A percentile compares a stretch with the other conserved stretches of the same genome.
Conservation (phyloP, 805 yeast genomes). For the Yamadazyma ubonensis region DNA sequence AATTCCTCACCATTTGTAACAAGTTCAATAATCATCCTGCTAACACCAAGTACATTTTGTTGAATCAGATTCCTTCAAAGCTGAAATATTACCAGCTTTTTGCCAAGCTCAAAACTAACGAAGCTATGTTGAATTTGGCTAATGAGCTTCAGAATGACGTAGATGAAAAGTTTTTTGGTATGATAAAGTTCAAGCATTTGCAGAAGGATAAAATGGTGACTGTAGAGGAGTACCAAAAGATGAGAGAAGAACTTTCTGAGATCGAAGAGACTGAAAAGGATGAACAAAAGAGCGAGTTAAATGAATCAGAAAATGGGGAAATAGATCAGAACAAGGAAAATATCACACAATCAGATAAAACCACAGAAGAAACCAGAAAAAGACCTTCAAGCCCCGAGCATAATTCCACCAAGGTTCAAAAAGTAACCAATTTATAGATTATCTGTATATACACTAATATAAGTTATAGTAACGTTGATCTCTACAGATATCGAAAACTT, state of each 20-base stretch:
- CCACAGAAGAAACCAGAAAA: no score
- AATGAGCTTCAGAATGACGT: constrained; percentile 37
- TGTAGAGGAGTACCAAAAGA: constrained; percentile 14
- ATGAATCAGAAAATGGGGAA: no score
- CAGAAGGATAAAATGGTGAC: constrained; percentile 28
- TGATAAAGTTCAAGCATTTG: constrained; percentile 29
- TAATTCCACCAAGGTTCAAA: no score
- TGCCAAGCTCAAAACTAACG: constrained; percentile 53
- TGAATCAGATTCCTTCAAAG: constrained; percentile 78
- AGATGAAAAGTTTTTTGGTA: constrained; percentile 36
- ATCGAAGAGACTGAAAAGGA: no score
- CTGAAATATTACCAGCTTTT: constrained; percentile 52
- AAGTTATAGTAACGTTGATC: no score
- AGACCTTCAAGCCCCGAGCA: no score
- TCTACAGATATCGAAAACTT: not conserved
- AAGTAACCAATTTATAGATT: no score
- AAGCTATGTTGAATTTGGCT: constrained; percentile 43
- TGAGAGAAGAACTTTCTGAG: constrained; percentile 7
- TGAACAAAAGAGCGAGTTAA: no score
- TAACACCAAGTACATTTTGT: constrained; percentile 78
- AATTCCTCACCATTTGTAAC: constrained; percentile 55
- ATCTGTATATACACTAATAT: no score
- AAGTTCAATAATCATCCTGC: constrained; percentile 60
- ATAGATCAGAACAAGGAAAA: no score
- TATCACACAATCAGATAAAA: no score